phyloP scores from a whole-genome alignment of 768 basidiomycete species.

The Serendipita sp. region DNA sequence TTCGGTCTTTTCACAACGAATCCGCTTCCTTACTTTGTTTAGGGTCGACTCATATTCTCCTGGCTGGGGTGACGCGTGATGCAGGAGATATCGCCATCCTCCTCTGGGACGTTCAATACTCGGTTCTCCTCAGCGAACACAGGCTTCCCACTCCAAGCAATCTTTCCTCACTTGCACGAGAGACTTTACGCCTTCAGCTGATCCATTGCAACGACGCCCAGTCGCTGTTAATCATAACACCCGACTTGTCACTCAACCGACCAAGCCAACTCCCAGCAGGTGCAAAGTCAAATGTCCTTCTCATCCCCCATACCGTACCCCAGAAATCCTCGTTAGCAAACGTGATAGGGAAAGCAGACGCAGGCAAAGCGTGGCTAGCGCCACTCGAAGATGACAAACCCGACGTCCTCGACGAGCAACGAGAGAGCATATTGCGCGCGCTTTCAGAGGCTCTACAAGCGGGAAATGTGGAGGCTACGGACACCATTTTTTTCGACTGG shows the following conservation, averaged over 20 bases:
- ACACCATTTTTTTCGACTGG: conserved; percentile 50
- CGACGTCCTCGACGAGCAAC: neutral
- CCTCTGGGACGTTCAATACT: conserved; percentile 56
- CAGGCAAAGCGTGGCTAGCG: neutral
- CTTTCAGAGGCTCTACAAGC: conserved; percentile 24
- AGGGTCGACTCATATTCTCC: conserved; percentile 41
- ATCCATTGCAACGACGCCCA: conserved; percentile 29
- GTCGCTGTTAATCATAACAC: conserved; percentile 35
- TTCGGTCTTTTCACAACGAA: neutral
- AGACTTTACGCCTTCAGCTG: conserved; percentile 21
- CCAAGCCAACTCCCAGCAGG: neutral
- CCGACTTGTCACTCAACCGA: conserved; percentile 12
- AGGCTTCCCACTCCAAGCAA: conserved; percentile 34
- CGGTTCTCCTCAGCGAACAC: conserved; percentile 43
- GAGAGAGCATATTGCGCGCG: conserved; percentile 19
- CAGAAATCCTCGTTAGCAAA: neutral
- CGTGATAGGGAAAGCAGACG: neutral
- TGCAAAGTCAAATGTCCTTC: neutral
- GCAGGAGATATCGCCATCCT: conserved; percentile 36
- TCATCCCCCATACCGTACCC: neutral
- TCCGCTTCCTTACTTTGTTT: conserved; percentile 30
- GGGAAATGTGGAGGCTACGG: conserved; percentile 35
- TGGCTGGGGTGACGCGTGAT: conserved; percentile 27
- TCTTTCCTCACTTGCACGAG: conserved; percentile 16
- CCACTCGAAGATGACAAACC: neutral